These are phyloP conservation scores for Fraxinus platypoda DNA, from an alignment of 305 asterid genomes.

Conservation along the genomic window DNA sequence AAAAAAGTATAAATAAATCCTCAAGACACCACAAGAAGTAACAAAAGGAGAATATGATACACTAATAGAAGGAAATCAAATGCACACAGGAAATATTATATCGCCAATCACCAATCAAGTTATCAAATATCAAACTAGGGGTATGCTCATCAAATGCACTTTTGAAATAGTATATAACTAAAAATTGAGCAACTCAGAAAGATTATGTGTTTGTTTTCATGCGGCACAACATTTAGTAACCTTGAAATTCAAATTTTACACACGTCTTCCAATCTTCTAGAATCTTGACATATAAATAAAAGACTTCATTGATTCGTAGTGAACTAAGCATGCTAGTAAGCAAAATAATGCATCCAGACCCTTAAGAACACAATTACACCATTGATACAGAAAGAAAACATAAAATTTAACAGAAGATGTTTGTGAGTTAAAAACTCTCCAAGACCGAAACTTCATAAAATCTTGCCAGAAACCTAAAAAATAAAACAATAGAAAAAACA, in stretches of 20 bases:
- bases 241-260: background rate
- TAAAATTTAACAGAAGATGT: background rate
- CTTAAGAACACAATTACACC: background rate
- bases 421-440: background rate
- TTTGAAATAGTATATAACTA: background rate
- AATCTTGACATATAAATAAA: background rate
- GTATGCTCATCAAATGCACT: constrained; percentile 10
- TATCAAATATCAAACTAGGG: background rate
- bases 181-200: background rate
- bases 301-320: background rate
- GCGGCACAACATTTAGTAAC: background rate
- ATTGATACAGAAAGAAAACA: background rate
- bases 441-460: background rate
- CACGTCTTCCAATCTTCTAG: background rate
- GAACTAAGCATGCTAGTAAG: background rate
- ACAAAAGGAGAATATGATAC: background rate
- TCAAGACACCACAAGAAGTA: background rate
- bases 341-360: background rate
- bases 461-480: background rate
- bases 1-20: background rate
- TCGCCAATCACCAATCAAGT: background rate
- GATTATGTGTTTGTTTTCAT: background rate
- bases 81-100: background rate
- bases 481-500: background rate
- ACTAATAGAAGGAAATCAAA: background rate